phyloP scores from a whole-genome alignment of 768 basidiomycete genomes.

The Rhodotorula diobovata region DNA sequence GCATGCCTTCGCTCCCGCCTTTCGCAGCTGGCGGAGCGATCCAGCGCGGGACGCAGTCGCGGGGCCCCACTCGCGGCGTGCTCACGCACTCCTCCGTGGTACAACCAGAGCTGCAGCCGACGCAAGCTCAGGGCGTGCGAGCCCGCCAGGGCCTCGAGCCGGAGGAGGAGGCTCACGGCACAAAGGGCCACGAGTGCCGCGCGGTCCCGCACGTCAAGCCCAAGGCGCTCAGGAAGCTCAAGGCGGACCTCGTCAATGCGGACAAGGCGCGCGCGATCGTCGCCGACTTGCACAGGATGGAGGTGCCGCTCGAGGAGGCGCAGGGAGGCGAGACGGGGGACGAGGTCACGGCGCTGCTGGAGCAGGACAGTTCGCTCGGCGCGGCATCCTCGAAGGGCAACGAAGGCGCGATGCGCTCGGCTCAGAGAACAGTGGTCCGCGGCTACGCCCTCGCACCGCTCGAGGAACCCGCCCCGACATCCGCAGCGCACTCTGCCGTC shows the following conservation, averaged over 20 bases:
- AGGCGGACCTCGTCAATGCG: constrained; percentile 17
- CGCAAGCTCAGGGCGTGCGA: background rate
- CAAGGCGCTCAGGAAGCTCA: constrained; percentile 27
- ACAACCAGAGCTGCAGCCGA: too few species aligned
- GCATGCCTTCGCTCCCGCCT: background rate
- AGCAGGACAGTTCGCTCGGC: too few species aligned
- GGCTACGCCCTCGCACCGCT: constrained; percentile 1
- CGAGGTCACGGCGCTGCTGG: too few species aligned
- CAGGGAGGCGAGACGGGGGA: too few species aligned
- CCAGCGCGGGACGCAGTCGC: too few species aligned
- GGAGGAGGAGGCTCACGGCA: too few species aligned
- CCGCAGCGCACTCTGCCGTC: background rate
- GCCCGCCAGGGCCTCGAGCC: background rate
- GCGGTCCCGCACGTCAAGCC: constrained; percentile 9
- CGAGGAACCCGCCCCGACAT: background rate
- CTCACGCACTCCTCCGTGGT: too few species aligned
- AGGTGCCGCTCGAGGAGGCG: background rate
- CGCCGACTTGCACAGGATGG: constrained; percentile 21
- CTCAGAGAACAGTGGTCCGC: background rate
- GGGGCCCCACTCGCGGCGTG: too few species aligned
- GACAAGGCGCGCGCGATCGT: constrained; percentile 22
- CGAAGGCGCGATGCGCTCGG: too few species aligned
- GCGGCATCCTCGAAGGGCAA: background rate
- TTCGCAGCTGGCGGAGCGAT: too few species aligned
- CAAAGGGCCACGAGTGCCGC: background rate